Evolutionary conservation across 2,329 filamentous ascomycete species (phyloP), one percentile per base, ranked within the genome.

Genomic region (Onygenales sp.): DNA sequence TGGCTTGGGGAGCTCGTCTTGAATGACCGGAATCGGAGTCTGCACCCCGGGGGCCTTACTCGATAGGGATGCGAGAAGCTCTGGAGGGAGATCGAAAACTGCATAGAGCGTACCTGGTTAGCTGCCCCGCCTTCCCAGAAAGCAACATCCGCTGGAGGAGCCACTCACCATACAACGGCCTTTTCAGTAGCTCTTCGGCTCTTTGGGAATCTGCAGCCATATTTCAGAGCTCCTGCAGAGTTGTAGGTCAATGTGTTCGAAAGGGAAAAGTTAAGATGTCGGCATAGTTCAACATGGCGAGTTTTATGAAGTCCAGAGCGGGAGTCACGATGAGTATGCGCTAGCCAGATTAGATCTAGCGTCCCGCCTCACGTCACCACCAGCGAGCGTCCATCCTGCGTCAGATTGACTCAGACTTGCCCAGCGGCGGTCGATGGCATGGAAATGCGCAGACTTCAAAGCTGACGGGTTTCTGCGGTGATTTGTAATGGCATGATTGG

Each of bases 51-150:
- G 74, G 46, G 71, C 69, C 65, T 83, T 84, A 56, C 79, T 76
- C 8, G 79, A 77, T 59, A 95, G 76, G 2, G 82, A 86, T 51
- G 77, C 74, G 37, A 94, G 75, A 46, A 95, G 78, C 65, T 90
- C 82, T 55, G 79, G 74, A 0, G 89, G 88, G 27, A 96, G 80
- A 67, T 94, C 86, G 69, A 91, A 96, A 54, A 92, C 87, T 90
- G 66, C 55, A 47, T 57, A 65, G 61, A 61, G 60, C 39, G 33
- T 49, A n/a, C n/a, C 34, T 45, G 32, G 42, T 10, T 13, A 39
- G 33, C n/a, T 33, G 13, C 14, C 43, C 32, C 46, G 11, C 52
- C 9, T 50, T 13, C 14, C 36, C 21, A 50, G 14, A 13, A 34
- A 43, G 13, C 44, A 33, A 21, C 6, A 6, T 7, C 13, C 39